A percentile compares a stretch with the other conserved stretches of the same genome.
These are phyloP conservation scores for Mycena rebaudengoi DNA, from an alignment of 768 basidiomycete genomes.

Conservation along the genomic window DNA sequence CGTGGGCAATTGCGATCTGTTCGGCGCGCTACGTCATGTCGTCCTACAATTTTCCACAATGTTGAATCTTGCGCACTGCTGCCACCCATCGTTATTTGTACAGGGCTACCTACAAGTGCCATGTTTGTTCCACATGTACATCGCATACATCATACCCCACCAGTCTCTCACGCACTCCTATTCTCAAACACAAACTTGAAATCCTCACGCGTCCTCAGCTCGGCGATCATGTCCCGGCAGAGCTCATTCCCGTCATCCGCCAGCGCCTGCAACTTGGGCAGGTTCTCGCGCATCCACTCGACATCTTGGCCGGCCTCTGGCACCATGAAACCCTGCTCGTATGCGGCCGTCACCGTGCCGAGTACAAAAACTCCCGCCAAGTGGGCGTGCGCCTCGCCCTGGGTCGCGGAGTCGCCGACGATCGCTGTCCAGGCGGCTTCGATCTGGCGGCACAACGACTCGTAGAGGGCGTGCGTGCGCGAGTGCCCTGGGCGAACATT, in stretches of 20 bases:
- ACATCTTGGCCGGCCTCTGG: slow-evolving; percentile 12
- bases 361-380: slow-evolving; percentile 1
- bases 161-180: slow-evolving; percentile 10
- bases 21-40: no score
- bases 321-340: slow-evolving; percentile 2
- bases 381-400: slow-evolving; percentile 2
- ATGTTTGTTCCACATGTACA: slow-evolving; percentile 6
- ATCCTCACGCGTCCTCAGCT: slow-evolving; percentile 13
- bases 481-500: slow-evolving; percentile 3
- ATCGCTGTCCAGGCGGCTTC: slow-evolving; percentile 8
- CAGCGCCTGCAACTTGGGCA: slow-evolving; percentile 12
- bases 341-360: slow-evolving; percentile 11
- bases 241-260: slow-evolving; percentile 19
- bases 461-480: slow-evolving; percentile 16
- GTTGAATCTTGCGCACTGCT: no score
- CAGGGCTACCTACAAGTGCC: slow-evolving; percentile 3
- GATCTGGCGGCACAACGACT: slow-evolving; percentile 12
- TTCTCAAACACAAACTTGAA: slow-evolving; percentile 16
- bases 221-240: slow-evolving; percentile 11
- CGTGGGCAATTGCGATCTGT: no score
- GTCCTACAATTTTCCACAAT: no score
- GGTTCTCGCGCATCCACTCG: slow-evolving; percentile 10
- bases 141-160: slow-evolving; percentile 6
- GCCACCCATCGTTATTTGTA: slow-evolving; percentile 8
- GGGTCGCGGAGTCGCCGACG: slow-evolving; percentile 5